Evolutionary conservation across 306 rosid genomes (phyloP), one percentile per base, ranked within the genome.

Genomic region (Senna siamea): DNA sequence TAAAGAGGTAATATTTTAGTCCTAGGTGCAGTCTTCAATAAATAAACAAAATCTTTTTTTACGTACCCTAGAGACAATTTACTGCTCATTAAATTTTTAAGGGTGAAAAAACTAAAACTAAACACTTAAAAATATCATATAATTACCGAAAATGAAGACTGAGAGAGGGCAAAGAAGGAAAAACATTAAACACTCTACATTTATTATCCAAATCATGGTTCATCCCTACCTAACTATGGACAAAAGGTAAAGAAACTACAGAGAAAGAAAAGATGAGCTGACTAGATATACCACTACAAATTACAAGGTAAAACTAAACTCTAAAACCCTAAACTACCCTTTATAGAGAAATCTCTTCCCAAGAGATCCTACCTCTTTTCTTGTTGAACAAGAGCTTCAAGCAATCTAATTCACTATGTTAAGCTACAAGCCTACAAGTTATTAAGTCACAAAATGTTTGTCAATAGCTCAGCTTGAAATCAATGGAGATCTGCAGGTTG

Each of bases 151-250:
- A 26, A 1, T 26, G 30, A 26, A 26, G 30, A 26, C 2, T 1
- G 30, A 26, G 30, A 26, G 30, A 26, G 30, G 30, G 30, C 30
- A 26, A 26, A 26, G 30, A 26, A 26, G 30, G 30, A 26, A 1
- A 26, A 26, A 26, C 30, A 26, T 26, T 50, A 59, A 50, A 61
- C 41, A 64, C 53, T 65, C 66, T 73, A 67, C 72, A 55, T 67
- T 80, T 76, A 86, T 83, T 82, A 63, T 80, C 66, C 55, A 67
- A 56, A 73, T 53, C 57, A 51, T n/a, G 64, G 64, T 69, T 72
- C 78, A 76, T 26, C 30, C 70, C 79, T 66, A 76, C 73, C 82
- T 76, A 86, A 78, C 77, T 82, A 82, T 87, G 22, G 78, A 86
- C 92, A 80, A 26, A 44, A 55, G 79, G 19, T 52, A 66, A 81